Evolutionary conservation across 225 moss, liverwort and hornwort genomes (phyloP), one percentile per base, ranked within the genome.

Genomic region (Polytrichum formosum): DNA sequence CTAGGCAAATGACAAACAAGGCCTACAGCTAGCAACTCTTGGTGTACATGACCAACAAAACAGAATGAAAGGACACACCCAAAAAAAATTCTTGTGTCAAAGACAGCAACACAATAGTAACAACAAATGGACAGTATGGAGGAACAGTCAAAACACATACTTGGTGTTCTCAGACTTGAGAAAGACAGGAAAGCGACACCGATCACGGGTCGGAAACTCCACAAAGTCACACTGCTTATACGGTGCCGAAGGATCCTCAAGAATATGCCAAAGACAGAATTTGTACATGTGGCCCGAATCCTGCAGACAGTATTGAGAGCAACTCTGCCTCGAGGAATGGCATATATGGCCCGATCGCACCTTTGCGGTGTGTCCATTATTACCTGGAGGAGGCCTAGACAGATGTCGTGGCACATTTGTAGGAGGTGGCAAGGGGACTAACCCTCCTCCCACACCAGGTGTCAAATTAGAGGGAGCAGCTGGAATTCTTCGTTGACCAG

Each of bases 251-350:
- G 80, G 70, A 74, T 96, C 96, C 87, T 96, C 93, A 77, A 96
- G 71, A 59, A 96, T 91, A 76, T 96, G 96, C 84, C 88, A 87
- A 10, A 96, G 81, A 74, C 96, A 96, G 64, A 86, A 93, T 75
- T 78, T 83, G 73, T 66, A 85, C 46, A 46, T 46, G 13, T 46
- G 46, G 16, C 46, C 46, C 16, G 46, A 46, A 21, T 90, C 96
- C 77, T 93, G 92, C 18, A 96, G 71, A 74, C 91, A 88, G 74
- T 93, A 96, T 61, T 96, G 96, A 25, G 91, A 92, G 74, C 96
- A 96, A 33, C 69, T 81, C 72, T 86, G 85, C 70, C 76, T 79
- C 1, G 37, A 72, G 26, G 96, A 92, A 76, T 93, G 91, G 74
- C 93, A 96, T 54, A 89, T 77, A 67, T 86, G 79, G 73, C 84